These are phyloP conservation scores for Populus hybrid DNA, from an alignment of 441 rosid species.

Conservation along the genomic window DNA sequence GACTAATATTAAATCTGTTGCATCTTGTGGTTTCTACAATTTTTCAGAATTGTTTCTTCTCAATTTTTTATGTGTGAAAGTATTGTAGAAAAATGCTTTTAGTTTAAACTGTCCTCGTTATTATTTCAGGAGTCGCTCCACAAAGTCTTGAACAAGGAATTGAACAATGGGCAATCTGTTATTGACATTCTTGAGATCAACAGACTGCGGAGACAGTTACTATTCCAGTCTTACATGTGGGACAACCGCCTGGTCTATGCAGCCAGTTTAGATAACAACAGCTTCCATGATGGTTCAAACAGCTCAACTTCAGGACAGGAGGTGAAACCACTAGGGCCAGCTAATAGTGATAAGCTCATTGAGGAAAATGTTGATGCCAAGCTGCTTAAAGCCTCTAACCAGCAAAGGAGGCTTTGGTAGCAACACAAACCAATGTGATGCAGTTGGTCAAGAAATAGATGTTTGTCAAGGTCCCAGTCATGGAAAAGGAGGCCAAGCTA, in stretches of 20 bases:
- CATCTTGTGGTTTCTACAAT: neutral
- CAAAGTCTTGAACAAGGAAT: conserved; percentile 56
- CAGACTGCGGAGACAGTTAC: conserved; percentile 70
- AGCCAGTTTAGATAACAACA: conserved; percentile 39
- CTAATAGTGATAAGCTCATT: conserved; percentile 37
- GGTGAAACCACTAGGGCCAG: conserved; percentile 32
- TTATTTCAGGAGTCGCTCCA: conserved; percentile 60
- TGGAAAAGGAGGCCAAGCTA: conserved; percentile 36
- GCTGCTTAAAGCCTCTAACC: conserved; percentile 34
- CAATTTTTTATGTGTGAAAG: neutral
- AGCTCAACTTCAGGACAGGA: conserved; percentile 37
- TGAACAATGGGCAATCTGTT: conserved; percentile 50
- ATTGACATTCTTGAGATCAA: conserved; percentile 88
- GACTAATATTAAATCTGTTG: neutral
- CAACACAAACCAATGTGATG: conserved; percentile 29
- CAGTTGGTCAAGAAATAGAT: conserved; percentile 30
- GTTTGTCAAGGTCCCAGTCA: conserved; percentile 29
- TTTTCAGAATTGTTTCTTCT: neutral
- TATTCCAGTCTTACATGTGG: conserved; percentile 91
- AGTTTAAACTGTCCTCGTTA: neutral
- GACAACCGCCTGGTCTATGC: conserved; percentile 78
- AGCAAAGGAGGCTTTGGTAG: conserved; percentile 36
- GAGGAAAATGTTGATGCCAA: conserved; percentile 44
- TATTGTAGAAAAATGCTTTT: neutral
- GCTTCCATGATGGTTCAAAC: conserved; percentile 34